phyloP scores from a whole-genome alignment of 192 early-diverging fungal genomes.

The Kappamyces sp. region DNA sequence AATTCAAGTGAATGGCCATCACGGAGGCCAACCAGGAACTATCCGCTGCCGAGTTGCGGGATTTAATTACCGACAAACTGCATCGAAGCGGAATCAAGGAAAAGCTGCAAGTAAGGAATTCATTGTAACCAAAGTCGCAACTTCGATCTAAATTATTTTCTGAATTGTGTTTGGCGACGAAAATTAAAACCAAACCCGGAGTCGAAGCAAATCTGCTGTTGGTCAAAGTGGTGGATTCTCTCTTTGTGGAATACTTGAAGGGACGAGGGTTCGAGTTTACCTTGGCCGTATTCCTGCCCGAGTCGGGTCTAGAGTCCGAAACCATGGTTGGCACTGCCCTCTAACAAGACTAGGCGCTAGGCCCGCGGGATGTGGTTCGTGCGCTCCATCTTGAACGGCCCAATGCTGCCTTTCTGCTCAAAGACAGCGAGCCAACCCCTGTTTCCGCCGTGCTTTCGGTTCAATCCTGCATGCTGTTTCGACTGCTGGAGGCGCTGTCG shows the following conservation, averaged over 20 bases:
- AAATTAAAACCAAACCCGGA: not conserved
- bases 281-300: slow-evolving; percentile 49
- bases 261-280: slow-evolving; percentile 39
- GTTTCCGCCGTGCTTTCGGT: not conserved
- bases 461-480: slow-evolving; percentile 14
- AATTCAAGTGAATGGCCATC: too few species aligned
- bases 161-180: slow-evolving; percentile 26
- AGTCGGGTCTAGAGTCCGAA: slow-evolving; percentile 28
- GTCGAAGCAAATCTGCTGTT: slow-evolving; percentile 3
- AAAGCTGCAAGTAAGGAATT: slow-evolving; percentile 34
- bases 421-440: slow-evolving; percentile 15
- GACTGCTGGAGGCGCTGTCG: slow-evolving; percentile 25
- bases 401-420: slow-evolving; percentile 18
- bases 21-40: too few species aligned
- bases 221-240: slow-evolving; percentile 34
- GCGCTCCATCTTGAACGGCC: slow-evolving; percentile 36
- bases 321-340: not conserved
- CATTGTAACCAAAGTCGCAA: slow-evolving; percentile 32
- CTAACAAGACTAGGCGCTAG: slow-evolving; percentile 12
- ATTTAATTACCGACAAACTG: slow-evolving; percentile 30
- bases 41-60: slow-evolving; percentile 23
- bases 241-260: slow-evolving; percentile 42
- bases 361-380: slow-evolving; percentile 33
- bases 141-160: slow-evolving; percentile 36
- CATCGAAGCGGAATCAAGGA: slow-evolving; percentile 31